A percentile compares a stretch with the other conserved stretches of the same genome.
phyloP scores from a whole-genome alignment of 1,139 yeast species.

The Geotrichum reessii region DNA sequence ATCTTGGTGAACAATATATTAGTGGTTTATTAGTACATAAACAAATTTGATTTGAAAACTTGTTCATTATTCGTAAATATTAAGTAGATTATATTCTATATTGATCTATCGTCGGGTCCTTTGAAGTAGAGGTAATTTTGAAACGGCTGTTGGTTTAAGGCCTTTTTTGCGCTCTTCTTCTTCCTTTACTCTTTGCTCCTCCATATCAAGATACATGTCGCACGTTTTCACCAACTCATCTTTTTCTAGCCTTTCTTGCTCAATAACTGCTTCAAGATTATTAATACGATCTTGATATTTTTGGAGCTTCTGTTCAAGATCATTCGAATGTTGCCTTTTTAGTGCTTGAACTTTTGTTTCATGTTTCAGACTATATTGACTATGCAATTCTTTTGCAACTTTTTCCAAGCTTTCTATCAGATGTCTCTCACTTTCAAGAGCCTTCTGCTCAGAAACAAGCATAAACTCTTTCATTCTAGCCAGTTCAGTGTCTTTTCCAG shows the following conservation, averaged over 20 bases:
- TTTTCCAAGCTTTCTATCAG: conserved; percentile 43
- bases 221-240: conserved; percentile 52
- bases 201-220: conserved; percentile 39
- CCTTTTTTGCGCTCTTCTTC: conserved; percentile 1
- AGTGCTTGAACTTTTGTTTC: conserved; percentile 54
- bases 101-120: background rate
- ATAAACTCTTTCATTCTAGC: conserved; percentile 22
- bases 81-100: background rate
- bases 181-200: conserved; percentile 15
- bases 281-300: conserved; percentile 42
- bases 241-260: conserved; percentile 39
- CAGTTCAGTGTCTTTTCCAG: conserved; percentile 31
- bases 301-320: conserved; percentile 33
- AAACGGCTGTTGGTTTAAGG: background rate
- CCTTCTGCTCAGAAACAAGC: conserved; percentile 22
- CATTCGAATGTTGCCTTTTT: conserved; percentile 46
- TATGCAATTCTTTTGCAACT: conserved; percentile 59
- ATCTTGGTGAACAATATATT: too few relatives aligned
- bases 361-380: conserved; percentile 65
- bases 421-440: conserved; percentile 44
- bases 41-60: background rate
- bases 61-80: background rate
- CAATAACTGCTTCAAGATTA: conserved; percentile 43
- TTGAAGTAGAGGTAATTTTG: background rate
- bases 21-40: too few relatives aligned